These are phyloP conservation scores for Diaporthe citriasiana DNA, from an alignment of 2,329 filamentous ascomycete species.

Conservation along the genomic window DNA sequence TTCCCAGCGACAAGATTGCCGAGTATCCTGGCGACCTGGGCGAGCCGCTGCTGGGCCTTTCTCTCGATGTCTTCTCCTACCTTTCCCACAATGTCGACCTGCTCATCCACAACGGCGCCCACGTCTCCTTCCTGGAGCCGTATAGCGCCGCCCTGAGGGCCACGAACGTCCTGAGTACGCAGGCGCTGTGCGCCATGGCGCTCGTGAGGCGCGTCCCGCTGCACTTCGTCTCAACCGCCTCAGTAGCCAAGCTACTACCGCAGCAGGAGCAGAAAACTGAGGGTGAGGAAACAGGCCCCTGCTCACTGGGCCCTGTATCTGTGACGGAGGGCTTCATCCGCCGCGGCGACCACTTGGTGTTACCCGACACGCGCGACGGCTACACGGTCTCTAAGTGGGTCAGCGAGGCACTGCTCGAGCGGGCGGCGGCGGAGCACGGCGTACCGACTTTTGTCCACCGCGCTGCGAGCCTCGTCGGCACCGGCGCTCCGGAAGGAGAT, in stretches of 20 bases:
- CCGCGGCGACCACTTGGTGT: not conserved
- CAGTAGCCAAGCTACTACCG: slow-evolving; percentile 2
- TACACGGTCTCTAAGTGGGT: slow-evolving; percentile 53
- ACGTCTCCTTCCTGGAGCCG: slow-evolving; percentile 54
- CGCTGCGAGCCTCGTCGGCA: slow-evolving; percentile 12
- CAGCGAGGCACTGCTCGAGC: slow-evolving; percentile 50
- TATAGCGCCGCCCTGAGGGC: slow-evolving; percentile 51
- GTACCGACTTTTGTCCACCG: slow-evolving; percentile 16
- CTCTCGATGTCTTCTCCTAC: slow-evolving; percentile 15
- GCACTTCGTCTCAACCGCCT: slow-evolving; percentile 50
- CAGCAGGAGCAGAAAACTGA: not conserved
- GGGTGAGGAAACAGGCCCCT: too few species aligned
- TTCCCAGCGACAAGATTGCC: slow-evolving; percentile 36
- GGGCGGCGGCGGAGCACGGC: not conserved
- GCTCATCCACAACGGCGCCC: slow-evolving; percentile 68
- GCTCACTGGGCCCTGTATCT: not conserved
- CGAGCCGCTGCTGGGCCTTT: slow-evolving; percentile 44
- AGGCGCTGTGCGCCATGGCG: slow-evolving; percentile 51
- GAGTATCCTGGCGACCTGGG: slow-evolving; percentile 48
- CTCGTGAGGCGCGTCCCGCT: slow-evolving; percentile 45
- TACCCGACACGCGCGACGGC: slow-evolving; percentile 42
- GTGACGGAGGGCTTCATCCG: not conserved
- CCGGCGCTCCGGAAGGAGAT: slow-evolving; percentile 4
- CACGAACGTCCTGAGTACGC: slow-evolving; percentile 55
- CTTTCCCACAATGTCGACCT: slow-evolving; percentile 39